Evolutionary conservation across 176 grass and related monocot genomes (phyloP).

Genomic region (Oryza nivara): DNA sequence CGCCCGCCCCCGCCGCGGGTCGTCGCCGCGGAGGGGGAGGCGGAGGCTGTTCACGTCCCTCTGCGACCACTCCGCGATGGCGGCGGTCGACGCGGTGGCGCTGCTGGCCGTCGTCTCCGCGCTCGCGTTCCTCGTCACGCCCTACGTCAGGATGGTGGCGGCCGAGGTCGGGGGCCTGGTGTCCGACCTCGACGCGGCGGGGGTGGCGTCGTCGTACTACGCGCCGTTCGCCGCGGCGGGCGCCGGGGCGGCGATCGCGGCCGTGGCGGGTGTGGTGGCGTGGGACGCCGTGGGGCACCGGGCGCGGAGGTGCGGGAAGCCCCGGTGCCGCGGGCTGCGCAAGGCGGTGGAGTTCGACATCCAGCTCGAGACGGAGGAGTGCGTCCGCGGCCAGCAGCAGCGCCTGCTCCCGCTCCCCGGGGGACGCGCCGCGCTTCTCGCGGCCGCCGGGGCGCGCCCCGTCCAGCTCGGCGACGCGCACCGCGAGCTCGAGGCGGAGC

Average conservation of each 20-base stretch:
- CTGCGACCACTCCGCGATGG: constrained; percentile 67
- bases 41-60: constrained; percentile 52
- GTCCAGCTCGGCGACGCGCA: constrained; percentile 67
- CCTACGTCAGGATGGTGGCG: constrained; percentile 52
- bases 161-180: constrained; percentile 55
- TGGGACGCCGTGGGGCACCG: constrained; percentile 69
- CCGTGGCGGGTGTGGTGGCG: constrained; percentile 47
- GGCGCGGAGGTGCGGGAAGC: constrained; percentile 70
- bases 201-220: constrained; percentile 22
- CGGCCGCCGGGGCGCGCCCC: constrained; percentile 33
- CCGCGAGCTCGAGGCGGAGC: constrained; percentile 78
- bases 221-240: constrained; percentile 57
- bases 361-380: constrained; percentile 92
- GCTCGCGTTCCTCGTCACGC: constrained; percentile 52
- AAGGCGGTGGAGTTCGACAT: constrained; percentile 90
- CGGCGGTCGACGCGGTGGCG: constrained; percentile 59
- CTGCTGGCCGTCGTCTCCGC: constrained; percentile 62
- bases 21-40: constrained; percentile 23
- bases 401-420: background rate
- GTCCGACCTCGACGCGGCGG: constrained; percentile 34
- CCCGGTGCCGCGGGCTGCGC: constrained; percentile 70
- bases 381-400: constrained; percentile 51
- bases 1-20: constrained; percentile 41
- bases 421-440: constrained; percentile 34
- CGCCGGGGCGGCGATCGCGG: constrained; percentile 48